Conservation (phyloP, 768 basidiomycete species). For the Russula sp. region DNA sequence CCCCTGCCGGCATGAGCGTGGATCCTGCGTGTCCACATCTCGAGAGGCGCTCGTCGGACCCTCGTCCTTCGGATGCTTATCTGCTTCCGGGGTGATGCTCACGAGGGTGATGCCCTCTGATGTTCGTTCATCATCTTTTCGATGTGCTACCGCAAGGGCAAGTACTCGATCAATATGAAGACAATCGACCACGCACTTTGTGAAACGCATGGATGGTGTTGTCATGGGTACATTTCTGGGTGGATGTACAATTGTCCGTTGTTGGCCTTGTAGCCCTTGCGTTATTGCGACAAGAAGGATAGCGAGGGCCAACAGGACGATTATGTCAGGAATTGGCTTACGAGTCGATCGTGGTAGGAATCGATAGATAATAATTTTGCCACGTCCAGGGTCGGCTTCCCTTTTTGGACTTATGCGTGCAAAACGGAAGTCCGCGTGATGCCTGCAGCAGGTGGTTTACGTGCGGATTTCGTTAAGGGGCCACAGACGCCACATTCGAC, state of each 20-base stretch:
- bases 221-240: not conserved
- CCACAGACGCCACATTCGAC: conserved; percentile 16
- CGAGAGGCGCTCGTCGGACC: not conserved
- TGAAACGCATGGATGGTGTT: not conserved
- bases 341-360: too few relatives aligned
- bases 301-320: too few relatives aligned
- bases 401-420: conserved; percentile 25
- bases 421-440: conserved; percentile 25
- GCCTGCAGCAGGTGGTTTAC: conserved; percentile 27
- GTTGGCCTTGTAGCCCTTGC: not conserved
- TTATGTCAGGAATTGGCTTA: conserved; percentile 5
- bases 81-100: not conserved
- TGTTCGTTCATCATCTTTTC: not conserved
- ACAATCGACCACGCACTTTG: not conserved
- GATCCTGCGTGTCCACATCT: conserved; percentile 8
- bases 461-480: conserved; percentile 24
- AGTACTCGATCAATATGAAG: conserved; percentile 7
- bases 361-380: conserved; percentile 13
- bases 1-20: conserved; percentile 13
- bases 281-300: not conserved
- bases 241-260: not conserved
- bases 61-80: not conserved
- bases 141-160: not conserved
- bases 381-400: conserved; percentile 23
- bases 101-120: not conserved